phyloP scores from a whole-genome alignment of 2,329 filamentous ascomycete species.

The Torrubiellomyces zombiae region DNA sequence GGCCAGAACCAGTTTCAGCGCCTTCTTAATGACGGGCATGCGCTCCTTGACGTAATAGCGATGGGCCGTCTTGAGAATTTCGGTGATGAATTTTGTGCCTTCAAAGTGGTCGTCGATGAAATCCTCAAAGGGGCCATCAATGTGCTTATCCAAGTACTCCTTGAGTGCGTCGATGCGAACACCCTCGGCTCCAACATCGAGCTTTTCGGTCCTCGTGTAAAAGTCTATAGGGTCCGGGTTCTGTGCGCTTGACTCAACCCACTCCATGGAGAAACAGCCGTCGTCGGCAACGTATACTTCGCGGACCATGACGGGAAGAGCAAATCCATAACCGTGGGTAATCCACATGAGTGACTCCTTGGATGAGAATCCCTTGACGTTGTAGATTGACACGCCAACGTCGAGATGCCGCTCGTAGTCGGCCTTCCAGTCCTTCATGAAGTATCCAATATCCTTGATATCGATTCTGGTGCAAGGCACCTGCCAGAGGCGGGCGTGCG shows the following conservation, averaged over 20 bases:
- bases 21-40: slow-evolving; percentile 81
- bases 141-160: slow-evolving; percentile 89
- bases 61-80: slow-evolving; percentile 91
- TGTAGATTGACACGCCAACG: slow-evolving; percentile 77
- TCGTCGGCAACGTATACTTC: slow-evolving; percentile 88
- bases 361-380: slow-evolving; percentile 70
- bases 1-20: slow-evolving; percentile 81
- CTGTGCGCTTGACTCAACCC: slow-evolving; percentile 63
- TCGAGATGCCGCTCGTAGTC: slow-evolving; percentile 86
- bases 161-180: slow-evolving; percentile 66
- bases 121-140: slow-evolving; percentile 78
- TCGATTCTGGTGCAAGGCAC: slow-evolving; percentile 95
- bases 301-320: slow-evolving; percentile 79
- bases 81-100: slow-evolving; percentile 84
- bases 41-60: slow-evolving; percentile 83
- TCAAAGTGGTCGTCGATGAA: slow-evolving; percentile 96
- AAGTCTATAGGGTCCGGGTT: slow-evolving; percentile 62
- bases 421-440: slow-evolving; percentile 98
- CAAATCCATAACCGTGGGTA: slow-evolving; percentile 89
- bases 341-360: slow-evolving; percentile 69
- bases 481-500: slow-evolving; percentile 90
- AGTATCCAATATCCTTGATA: slow-evolving; percentile 96
- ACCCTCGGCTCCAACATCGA: slow-evolving; percentile 79
- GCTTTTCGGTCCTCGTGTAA: slow-evolving; percentile 71
- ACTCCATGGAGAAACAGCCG: slow-evolving; percentile 83